A percentile compares a stretch with the other conserved stretches of the same genome.
Evolutionary conservation across 2,329 filamentous ascomycete species (phyloP).

Genomic region (Cephalotrichum gorgonifer): DNA sequence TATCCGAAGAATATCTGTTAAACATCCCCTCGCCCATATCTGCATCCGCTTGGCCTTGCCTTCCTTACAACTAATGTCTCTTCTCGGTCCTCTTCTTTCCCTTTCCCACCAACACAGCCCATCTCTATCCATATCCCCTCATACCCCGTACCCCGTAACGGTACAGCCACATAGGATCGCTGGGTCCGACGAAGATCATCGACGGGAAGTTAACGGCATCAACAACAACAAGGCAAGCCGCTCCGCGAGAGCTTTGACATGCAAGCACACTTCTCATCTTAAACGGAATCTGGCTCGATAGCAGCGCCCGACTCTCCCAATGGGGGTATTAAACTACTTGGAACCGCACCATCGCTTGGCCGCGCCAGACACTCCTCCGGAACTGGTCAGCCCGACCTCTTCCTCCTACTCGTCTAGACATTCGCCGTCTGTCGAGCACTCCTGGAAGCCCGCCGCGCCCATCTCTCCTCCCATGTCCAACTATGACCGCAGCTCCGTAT

Average conservation of each 20-base stretch:
- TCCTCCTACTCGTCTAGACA: conserved; percentile 35
- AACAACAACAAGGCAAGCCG: conserved; percentile 3
- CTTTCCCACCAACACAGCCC: neutral
- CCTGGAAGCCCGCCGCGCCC: conserved; percentile 30
- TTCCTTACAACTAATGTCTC: neutral
- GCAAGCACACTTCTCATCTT: neutral
- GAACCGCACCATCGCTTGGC: conserved; percentile 39
- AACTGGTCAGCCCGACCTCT: conserved; percentile 40
- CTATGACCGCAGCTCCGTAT: conserved; percentile 31
- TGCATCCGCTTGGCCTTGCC: neutral
- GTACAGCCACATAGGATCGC: conserved; percentile 4
- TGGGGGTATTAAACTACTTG: conserved; percentile 42
- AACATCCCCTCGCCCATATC: neutral
- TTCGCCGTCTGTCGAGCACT: conserved; percentile 30
- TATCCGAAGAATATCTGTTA: conserved; percentile 8
- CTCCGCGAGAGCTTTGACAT: conserved; percentile 3
- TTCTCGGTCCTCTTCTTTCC: neutral
- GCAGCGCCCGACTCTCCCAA: conserved; percentile 27
- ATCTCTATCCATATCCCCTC: neutral
- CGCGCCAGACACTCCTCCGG: conserved; percentile 43
- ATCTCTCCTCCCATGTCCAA: conserved; percentile 47
- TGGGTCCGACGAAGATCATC: conserved; percentile 5
- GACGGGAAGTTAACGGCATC: conserved; percentile 3
- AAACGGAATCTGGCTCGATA: neutral
- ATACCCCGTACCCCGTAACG: neutral